Conservation (phyloP, 2,329 filamentous ascomycete species). For the Trichoderma lentiforme region DNA sequence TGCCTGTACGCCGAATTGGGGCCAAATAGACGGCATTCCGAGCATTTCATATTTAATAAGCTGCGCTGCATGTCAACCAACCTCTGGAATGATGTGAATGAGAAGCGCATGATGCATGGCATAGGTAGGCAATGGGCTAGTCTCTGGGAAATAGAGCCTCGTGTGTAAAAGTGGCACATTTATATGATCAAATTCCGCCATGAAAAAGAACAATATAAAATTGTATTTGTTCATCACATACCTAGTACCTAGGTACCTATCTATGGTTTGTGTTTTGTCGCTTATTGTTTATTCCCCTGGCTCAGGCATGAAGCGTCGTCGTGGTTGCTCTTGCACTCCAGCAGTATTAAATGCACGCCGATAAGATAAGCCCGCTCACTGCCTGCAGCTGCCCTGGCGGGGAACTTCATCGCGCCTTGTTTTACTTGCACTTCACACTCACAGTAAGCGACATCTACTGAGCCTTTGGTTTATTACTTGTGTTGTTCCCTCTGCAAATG, state of each 20-base stretch:
- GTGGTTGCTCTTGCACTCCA: not conserved
- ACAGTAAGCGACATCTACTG: not conserved
- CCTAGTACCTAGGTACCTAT: too few relatives aligned
- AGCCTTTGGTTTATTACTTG: not conserved
- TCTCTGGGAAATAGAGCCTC: not conserved
- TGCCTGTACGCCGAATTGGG: not conserved
- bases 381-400: not conserved
- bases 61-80: not conserved
- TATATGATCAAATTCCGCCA: not conserved
- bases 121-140: not conserved
- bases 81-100: not conserved
- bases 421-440: not conserved
- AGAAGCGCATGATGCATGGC: not conserved
- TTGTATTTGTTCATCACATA: not conserved
- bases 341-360: not conserved
- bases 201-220: not conserved
- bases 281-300: not conserved
- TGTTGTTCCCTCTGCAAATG: not conserved
- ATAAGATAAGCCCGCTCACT: not conserved
- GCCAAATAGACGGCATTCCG: not conserved
- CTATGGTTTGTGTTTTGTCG: not conserved
- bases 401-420: not conserved
- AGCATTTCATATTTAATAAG: not conserved
- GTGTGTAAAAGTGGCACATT: not conserved
- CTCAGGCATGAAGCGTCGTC: not conserved